Evolutionary conservation across 108 stramenopile genomes (phyloP).

Genomic region (Fragilaria crotonensis): DNA sequence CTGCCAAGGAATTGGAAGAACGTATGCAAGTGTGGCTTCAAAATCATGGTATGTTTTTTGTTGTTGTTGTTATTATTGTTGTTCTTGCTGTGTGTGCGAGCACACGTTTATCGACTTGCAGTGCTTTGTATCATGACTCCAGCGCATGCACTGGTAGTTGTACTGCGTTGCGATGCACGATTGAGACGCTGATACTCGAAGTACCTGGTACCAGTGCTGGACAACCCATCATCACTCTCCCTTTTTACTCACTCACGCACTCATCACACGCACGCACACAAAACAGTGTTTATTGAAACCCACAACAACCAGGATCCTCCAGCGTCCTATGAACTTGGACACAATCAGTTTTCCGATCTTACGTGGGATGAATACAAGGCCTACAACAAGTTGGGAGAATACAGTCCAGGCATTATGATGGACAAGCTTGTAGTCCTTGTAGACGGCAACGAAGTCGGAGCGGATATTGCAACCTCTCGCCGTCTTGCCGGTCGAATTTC

Average conservation of each 20-base stretch:
- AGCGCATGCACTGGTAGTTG: too few relatives aligned
- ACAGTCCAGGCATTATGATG: slow-evolving; percentile 14
- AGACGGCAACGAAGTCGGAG: background rate
- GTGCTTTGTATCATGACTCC: too few relatives aligned
- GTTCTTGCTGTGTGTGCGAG: background rate
- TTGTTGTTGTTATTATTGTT: background rate
- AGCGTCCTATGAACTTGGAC: slow-evolving; percentile 57
- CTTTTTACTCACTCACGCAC: background rate
- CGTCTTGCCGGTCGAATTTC: background rate
- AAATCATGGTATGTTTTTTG: slow-evolving; percentile 75
- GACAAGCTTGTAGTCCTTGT: background rate
- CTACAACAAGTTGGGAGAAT: slow-evolving; percentile 43
- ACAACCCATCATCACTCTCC: background rate
- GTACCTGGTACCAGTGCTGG: background rate
- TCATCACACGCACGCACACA: too few relatives aligned
- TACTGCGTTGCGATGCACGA: too few relatives aligned
- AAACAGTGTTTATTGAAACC: slow-evolving; percentile 74
- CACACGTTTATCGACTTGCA: background rate
- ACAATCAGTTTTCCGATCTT: slow-evolving; percentile 85
- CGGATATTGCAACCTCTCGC: background rate
- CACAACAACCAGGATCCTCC: slow-evolving; percentile 59
- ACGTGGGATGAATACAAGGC: slow-evolving; percentile 70
- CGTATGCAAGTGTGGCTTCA: slow-evolving; percentile 45
- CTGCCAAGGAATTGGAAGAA: slow-evolving; percentile 7
- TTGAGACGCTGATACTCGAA: too few relatives aligned